Conservation (phyloP, 306 rosid species). For the Gleditsia sinensis region DNA sequence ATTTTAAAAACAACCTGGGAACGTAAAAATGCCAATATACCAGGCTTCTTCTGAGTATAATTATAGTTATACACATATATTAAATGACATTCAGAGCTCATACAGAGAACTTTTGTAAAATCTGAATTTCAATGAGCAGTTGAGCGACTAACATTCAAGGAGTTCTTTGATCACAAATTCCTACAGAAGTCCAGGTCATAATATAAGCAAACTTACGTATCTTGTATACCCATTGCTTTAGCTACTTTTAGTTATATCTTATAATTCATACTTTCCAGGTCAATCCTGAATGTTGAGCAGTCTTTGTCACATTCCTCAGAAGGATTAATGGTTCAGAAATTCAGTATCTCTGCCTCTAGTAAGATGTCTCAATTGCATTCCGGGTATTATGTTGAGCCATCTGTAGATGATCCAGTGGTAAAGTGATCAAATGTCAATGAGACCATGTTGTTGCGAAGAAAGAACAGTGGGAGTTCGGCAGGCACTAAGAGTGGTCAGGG, state of each 20-base stretch:
- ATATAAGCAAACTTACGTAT: neutral
- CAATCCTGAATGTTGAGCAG: constrained; percentile 43
- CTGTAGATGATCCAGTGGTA: constrained; percentile 35
- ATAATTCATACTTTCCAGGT: constrained; percentile 44
- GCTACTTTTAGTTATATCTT: constrained; percentile 25
- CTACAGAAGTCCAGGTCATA: constrained; percentile 65
- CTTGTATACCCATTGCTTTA: too few relatives aligned
- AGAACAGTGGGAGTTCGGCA: constrained; percentile 36
- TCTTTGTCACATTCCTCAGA: constrained; percentile 37
- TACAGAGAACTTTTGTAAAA: constrained; percentile 32
- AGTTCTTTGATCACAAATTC: constrained; percentile 80
- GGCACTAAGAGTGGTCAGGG: constrained; percentile 34
- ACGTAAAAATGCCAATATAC: too few relatives aligned
- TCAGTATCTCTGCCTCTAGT: constrained; percentile 34
- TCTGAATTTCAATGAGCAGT: constrained; percentile 64
- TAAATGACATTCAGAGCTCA: constrained; percentile 32
- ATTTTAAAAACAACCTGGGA: too few relatives aligned
- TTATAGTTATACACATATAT: constrained; percentile 16
- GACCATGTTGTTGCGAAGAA: constrained; percentile 27
- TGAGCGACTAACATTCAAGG: constrained; percentile 84
- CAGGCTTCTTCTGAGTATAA: too few relatives aligned
- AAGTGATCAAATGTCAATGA: constrained; percentile 33
- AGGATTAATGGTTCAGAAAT: constrained; percentile 36
- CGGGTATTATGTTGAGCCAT: constrained; percentile 37
- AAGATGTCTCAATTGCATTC: constrained; percentile 41